Conservation (phyloP, 2,329 filamentous ascomycete genomes). For the Aspergillus hiratsukae region DNA sequence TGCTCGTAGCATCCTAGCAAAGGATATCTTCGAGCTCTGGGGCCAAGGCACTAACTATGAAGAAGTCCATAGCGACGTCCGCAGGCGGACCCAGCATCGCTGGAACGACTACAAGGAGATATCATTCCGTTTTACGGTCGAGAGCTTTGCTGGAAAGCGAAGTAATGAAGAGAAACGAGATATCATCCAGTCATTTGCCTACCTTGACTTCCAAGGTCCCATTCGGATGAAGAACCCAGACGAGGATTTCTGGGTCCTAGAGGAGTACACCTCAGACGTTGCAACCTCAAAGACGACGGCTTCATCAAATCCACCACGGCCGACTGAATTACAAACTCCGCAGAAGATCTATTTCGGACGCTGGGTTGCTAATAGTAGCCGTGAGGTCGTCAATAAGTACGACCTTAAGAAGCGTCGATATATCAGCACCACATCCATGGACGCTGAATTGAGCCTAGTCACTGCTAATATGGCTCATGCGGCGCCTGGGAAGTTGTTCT, state of each 20-base stretch:
- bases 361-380: slow-evolving; percentile 60
- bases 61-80: slow-evolving; percentile 64
- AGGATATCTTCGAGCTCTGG: slow-evolving; percentile 88
- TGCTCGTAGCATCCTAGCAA: slow-evolving; percentile 71
- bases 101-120: slow-evolving; percentile 62
- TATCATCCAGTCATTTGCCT: slow-evolving; percentile 78
- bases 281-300: slow-evolving; percentile 8
- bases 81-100: slow-evolving; percentile 52
- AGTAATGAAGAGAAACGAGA: slow-evolving; percentile 58
- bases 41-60: slow-evolving; percentile 64
- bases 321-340: slow-evolving; percentile 50
- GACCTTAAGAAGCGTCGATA: slow-evolving; percentile 91
- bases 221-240: slow-evolving; percentile 73
- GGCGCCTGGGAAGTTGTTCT: slow-evolving; percentile 77
- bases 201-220: slow-evolving; percentile 70
- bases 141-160: slow-evolving; percentile 74
- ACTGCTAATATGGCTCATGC: slow-evolving; percentile 89
- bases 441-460: slow-evolving; percentile 83
- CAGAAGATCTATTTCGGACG: slow-evolving; percentile 67
- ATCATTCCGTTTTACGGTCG: slow-evolving; percentile 80
- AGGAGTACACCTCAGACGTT: slow-evolving; percentile 64
- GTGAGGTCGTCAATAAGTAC: slow-evolving; percentile 66
- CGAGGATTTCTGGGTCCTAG: slow-evolving; percentile 73
- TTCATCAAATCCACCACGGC: slow-evolving; percentile 21
- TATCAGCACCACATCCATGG: slow-evolving; percentile 96